Conservation (phyloP, 441 rosid species). For the Geranium incanum region DNA sequence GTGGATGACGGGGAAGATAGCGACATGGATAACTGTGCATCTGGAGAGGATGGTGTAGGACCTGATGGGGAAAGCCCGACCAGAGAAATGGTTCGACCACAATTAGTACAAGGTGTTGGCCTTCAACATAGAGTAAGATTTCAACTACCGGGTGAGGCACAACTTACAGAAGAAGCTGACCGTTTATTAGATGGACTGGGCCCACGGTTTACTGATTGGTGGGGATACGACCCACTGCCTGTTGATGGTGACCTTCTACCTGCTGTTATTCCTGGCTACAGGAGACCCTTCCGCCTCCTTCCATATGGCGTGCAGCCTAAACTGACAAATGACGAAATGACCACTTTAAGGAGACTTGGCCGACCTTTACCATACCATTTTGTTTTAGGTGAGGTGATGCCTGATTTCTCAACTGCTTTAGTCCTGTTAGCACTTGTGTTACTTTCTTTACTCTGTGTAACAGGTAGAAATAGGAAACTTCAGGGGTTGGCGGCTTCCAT, state of each 20-base stretch:
- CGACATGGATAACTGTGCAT: conserved; percentile 24
- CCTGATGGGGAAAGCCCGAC: conserved; percentile 24
- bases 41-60: conserved; percentile 20
- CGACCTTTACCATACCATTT: conserved; percentile 91
- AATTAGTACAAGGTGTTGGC: conserved; percentile 62
- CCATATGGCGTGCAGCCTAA: conserved; percentile 76
- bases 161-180: conserved; percentile 71
- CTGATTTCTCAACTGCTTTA: conserved; percentile 14
- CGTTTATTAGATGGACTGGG: conserved; percentile 78
- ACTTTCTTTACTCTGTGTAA: conserved; percentile 20
- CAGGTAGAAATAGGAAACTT: conserved; percentile 86
- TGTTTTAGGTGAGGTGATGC: conserved; percentile 54
- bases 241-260: conserved; percentile 93
- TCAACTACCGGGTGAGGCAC: conserved; percentile 74
- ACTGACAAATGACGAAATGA: conserved; percentile 92
- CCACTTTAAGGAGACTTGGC: conserved; percentile 79
- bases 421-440: conserved; percentile 16
- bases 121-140: conserved; percentile 67
- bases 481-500: conserved; percentile 84
- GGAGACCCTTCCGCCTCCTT: conserved; percentile 90
- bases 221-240: conserved; percentile 95
- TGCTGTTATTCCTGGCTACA: conserved; percentile 63
- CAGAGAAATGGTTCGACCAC: conserved; percentile 27
- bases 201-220: conserved; percentile 87
- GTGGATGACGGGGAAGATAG: conserved; percentile 25